These are phyloP conservation scores for Lachnellula cervina DNA, from an alignment of 2,329 filamentous ascomycete species.

Conservation along the genomic window DNA sequence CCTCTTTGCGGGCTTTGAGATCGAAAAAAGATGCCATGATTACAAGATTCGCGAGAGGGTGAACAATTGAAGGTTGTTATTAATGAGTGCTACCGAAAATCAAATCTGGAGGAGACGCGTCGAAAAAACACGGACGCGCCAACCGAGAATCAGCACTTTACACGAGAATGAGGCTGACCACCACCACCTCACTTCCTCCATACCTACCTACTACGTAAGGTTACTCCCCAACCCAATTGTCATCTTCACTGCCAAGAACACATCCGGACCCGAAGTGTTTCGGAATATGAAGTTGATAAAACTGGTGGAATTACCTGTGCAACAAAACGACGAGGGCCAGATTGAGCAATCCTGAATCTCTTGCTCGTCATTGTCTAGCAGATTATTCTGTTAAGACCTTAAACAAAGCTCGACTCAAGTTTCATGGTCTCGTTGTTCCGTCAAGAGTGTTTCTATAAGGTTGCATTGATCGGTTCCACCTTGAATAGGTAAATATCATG, in stretches of 20 bases:
- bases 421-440: no score
- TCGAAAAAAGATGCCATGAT: slow-evolving; percentile 91
- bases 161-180: slow-evolving; percentile 8
- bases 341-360: no score
- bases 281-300: no score
- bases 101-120: slow-evolving; percentile 2
- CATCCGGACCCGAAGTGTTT: no score
- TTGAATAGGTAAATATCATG: no score
- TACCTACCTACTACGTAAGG: not conserved
- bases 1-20: slow-evolving; percentile 82
- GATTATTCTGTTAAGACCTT: no score
- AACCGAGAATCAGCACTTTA: slow-evolving; percentile 11
- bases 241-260: not conserved
- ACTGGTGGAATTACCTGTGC: no score
- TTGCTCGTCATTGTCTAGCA: no score
- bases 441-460: no score
- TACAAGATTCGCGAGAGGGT: not conserved
- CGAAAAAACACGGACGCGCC: slow-evolving; percentile 1
- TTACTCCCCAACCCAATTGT: not conserved
- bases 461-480: no score
- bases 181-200: not conserved
- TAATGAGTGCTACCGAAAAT: not conserved
- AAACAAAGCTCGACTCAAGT: no score
- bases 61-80: not conserved
- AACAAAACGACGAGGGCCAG: no score